A percentile compares a stretch with the other conserved stretches of the same genome.
These are phyloP conservation scores for Irpex sp. DNA, from an alignment of 1,284 basidiomycete genomes.

Conservation along the genomic window DNA sequence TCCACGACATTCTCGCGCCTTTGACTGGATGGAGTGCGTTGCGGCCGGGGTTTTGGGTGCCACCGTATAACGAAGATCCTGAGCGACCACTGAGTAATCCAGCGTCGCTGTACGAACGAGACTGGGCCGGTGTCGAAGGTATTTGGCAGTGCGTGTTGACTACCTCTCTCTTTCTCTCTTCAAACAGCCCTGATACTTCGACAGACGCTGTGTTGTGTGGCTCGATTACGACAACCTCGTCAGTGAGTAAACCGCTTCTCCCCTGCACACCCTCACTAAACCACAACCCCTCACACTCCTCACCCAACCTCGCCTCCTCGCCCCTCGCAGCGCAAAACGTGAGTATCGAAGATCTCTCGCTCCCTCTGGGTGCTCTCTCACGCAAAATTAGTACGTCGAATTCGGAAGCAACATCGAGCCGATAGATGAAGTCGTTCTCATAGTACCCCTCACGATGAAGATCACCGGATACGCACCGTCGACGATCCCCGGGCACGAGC, in stretches of 20 bases:
- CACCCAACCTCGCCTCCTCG: background rate
- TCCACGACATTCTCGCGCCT: background rate
- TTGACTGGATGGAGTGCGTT: conserved; percentile 6
- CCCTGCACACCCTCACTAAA: no score
- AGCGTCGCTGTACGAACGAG: conserved; percentile 29
- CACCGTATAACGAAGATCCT: background rate
- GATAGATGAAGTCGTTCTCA: conserved; percentile 44
- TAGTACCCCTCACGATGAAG: conserved; percentile 48
- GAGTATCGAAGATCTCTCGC: background rate
- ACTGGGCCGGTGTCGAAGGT: conserved; percentile 55
- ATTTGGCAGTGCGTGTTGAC: conserved; percentile 38
- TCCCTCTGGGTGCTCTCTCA: background rate
- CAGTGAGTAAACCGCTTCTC: background rate
- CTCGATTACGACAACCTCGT: conserved; percentile 6
- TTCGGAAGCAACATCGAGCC: conserved; percentile 25
- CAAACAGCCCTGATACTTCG: conserved; percentile 35
- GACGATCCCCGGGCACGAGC: conserved; percentile 27
- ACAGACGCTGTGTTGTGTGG: conserved; percentile 6
- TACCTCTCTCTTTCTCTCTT: conserved; percentile 26
- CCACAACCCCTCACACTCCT: no score
- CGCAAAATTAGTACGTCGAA: background rate
- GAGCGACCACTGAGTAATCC: background rate
- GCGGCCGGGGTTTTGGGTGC: conserved; percentile 10
- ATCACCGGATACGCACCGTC: conserved; percentile 35
- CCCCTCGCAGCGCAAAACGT: background rate